Conservation (phyloP, 2,329 filamentous ascomycete genomes). For the Albifimbria verrucaria region DNA sequence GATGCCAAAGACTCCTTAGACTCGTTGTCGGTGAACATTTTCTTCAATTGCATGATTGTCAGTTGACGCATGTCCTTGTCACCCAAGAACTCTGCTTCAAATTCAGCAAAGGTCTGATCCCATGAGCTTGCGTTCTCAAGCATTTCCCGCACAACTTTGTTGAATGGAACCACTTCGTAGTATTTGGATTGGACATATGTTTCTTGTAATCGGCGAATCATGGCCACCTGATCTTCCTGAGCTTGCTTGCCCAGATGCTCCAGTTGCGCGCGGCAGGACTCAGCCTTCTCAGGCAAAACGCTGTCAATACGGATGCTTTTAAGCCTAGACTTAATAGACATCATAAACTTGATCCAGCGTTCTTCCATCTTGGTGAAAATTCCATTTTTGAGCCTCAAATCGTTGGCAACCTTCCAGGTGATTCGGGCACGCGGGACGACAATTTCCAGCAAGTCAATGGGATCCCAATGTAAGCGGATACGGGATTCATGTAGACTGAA, state of each 20-base stretch:
- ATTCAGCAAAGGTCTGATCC: conserved; percentile 86
- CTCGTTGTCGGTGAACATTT: conserved; percentile 90
- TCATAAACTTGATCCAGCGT: conserved; percentile 81
- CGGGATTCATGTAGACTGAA: conserved; percentile 86
- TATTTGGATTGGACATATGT: conserved; percentile 93
- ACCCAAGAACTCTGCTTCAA: conserved; percentile 89
- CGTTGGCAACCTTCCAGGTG: conserved; percentile 97
- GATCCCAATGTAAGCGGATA: conserved; percentile 87
- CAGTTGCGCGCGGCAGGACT: conserved; percentile 77
- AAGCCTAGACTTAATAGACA: conserved; percentile 78
- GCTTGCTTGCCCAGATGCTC: conserved; percentile 74
- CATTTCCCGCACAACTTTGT: conserved; percentile 82
- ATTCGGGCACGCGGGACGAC: conserved; percentile 86
- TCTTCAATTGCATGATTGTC: conserved; percentile 87
- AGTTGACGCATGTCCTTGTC: conserved; percentile 94
- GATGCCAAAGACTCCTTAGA: conserved; percentile 72
- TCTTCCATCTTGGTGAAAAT: conserved; percentile 79
- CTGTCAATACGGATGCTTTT: conserved; percentile 89
- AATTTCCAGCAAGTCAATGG: conserved; percentile 89
- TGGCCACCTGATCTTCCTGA: conserved; percentile 73
- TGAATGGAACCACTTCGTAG: conserved; percentile 94
- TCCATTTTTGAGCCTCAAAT: conserved; percentile 88
- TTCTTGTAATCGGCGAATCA: conserved; percentile 77
- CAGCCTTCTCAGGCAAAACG: conserved; percentile 80
- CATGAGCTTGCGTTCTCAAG: conserved; percentile 91